Percentiles rank a stretch among this genome's conserved stretches.
Conservation (phyloP, 495 filamentous ascomycete species). For the Aspergillus biplanus region DNA sequence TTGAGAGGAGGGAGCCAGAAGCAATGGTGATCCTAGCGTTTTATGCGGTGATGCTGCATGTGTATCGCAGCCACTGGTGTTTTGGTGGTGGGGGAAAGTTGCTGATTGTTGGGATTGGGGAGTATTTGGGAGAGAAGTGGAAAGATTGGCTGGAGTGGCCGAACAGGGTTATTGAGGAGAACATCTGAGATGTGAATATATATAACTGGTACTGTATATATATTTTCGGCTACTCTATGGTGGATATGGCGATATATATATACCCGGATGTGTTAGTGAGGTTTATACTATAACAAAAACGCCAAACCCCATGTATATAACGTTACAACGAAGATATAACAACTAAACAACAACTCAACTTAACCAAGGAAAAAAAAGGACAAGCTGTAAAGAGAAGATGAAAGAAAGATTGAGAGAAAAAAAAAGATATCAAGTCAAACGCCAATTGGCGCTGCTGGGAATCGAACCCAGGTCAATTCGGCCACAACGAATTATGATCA, state of each 20-base stretch:
- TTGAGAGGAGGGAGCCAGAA: slow-evolving; percentile 37
- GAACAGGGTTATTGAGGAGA: slow-evolving; percentile 5
- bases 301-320: background rate
- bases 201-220: too few relatives aligned
- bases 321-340: background rate
- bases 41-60: slow-evolving; percentile 42
- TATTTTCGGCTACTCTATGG: background rate
- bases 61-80: slow-evolving; percentile 37
- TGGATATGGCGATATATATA: background rate
- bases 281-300: background rate
- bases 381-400: background rate
- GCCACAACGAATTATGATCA: slow-evolving; percentile 18
- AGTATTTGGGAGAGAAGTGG: slow-evolving; percentile 17
- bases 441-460: slow-evolving; percentile 17
- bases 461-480: slow-evolving; percentile 19
- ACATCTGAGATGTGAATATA: background rate
- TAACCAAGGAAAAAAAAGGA: background rate
- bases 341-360: background rate
- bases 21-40: slow-evolving; percentile 48
- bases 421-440: slow-evolving; percentile 10
- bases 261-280: background rate
- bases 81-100: slow-evolving; percentile 29
- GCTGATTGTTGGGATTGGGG: slow-evolving; percentile 15
- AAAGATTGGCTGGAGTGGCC: slow-evolving; percentile 23
- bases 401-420: slow-evolving; percentile 8